Base-by-base conservation (phyloP, 2,329 filamentous ascomycete genomes). In the Cercospora sojina region DNA sequence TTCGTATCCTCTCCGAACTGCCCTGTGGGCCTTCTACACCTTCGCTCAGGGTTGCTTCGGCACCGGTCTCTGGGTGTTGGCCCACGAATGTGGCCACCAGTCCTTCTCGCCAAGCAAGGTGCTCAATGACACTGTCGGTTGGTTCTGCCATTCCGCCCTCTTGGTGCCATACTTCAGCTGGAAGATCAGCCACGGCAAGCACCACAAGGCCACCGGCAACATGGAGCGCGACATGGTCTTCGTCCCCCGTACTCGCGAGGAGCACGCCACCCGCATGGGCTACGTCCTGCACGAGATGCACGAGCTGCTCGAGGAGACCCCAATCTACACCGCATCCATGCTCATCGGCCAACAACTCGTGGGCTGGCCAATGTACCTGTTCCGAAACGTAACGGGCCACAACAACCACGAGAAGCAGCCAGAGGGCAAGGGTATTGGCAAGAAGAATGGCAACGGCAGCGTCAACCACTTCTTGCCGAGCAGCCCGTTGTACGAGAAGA, bases 161-260 rank as follows among this genome's bases (percentile, higher is more conserved):
- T 85, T 97, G 64, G 94, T 99, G 58, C 95, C 95, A 23, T 99
- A 98, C 84, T 99, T 97, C 84, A 96, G 92, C 78, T 99, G 95
- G 95, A 96, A 99, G 84, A 93, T 98, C 82, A 97, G 93, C 72
- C 95, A 99, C 84, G 91, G 92, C 84, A 97, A 97, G 88, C 95
- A 99, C 85, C 95, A 99, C 91, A 98, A 98, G 87, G 93, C 93
- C 71, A 99, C 95, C 43, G 95, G 93, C 75, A 88, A 99, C 85
- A 89, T 99, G 83, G 93, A 96, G 82, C 92, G 94, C 73, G 95
- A 99, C 82, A 99, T 99, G 95, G 95, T 98, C 70, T 98, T 97
- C 79, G 85, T 98, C n/a, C 95, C 95, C 67, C 92, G 92, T 82
- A 97, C 93, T 64, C 90, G 93, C 66, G 88, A 95, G 72, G 83